Evolutionary conservation across 2,329 filamentous ascomycete species (phyloP), one percentile per base, ranked within the genome.

Genomic region (Verticillium klebahnii): DNA sequence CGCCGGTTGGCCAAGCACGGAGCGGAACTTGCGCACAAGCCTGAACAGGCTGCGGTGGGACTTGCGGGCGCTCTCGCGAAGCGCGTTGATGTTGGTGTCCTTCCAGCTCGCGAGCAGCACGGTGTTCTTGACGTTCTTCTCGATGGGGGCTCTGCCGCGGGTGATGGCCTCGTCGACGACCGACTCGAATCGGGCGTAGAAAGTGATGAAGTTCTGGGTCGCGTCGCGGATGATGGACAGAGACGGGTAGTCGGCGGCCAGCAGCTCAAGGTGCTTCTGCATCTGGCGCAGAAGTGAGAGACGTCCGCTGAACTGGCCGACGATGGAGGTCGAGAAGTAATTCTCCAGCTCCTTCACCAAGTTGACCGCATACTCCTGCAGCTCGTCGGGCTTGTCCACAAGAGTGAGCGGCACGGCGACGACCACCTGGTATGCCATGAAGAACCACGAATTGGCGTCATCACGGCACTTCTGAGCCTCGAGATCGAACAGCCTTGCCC

Each of bases 71-170:
- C 94, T 98, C 71, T 97, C 93, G 67, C 89, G 86, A 17, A 99
- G 79, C 1, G 92, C 91, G 57, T 89, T 89, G 64, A 99, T 96
- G 70, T 98, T 99, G 25, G 92, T 97, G 68, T 99, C 95, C 73
- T 96, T 97, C 96, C 96, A 99, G 74, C 93, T 97, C 8, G 93
- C 93, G 68, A 99, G 80, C 59, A 96, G 86, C 17, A 99, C 84
- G n/a, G 97, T 88, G 68, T 98, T 91, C 72, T 90, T 94, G 83
- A 98, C 92, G 62, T 92, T 88, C 75, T 93, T 97, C 73, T 98
- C 94, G n/a, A 98, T 82, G 0, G 84, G 81, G 7, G 82, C 78
- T 61, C 92, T 86, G n/a, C 89, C 90, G 55, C 85, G 85, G 23
- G 78, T 77, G 39, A 97, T 82, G 1, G 82, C 77, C 64, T 92